Conservation (phyloP, 352 stramenopile genomes). For the Globisporangium middletonii region DNA sequence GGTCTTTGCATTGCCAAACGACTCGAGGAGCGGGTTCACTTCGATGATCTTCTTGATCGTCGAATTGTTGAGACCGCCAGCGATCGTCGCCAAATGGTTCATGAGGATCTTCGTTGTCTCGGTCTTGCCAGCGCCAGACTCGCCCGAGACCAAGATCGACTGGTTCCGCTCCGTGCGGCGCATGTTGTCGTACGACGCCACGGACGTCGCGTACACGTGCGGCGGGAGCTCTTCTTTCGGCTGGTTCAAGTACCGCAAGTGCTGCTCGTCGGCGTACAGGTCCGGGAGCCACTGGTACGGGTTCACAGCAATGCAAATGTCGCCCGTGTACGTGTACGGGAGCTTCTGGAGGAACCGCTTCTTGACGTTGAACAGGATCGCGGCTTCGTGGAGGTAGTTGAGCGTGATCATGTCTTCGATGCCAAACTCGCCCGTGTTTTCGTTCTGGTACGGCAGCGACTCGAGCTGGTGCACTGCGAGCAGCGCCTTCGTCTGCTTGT, state of each 20-base stretch:
- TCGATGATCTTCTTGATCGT: constrained; percentile 83
- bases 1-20: constrained; percentile 71
- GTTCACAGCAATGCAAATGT: constrained; percentile 97
- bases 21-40: constrained; percentile 80
- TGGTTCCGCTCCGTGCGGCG: constrained; percentile 64
- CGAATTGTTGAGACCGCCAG: constrained; percentile 54
- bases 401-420: constrained; percentile 86
- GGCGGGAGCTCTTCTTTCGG: constrained; percentile 73
- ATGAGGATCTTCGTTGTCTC: constrained; percentile 90
- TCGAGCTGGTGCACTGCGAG: constrained; percentile 69
- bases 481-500: constrained; percentile 67
- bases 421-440: constrained; percentile 50
- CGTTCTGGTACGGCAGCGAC: constrained; percentile 83
- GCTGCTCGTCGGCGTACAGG: constrained; percentile 78
- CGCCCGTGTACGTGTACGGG: constrained; percentile 96
- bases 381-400: constrained; percentile 88
- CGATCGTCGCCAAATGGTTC: constrained; percentile 76
- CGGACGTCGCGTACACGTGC: constrained; percentile 76
- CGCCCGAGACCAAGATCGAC: constrained; percentile 82
- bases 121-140: constrained; percentile 86
- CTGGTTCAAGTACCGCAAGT: constrained; percentile 68
- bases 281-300: constrained; percentile 92
- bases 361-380: constrained; percentile 89
- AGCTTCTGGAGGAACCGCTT: constrained; percentile 72
- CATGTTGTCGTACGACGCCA: constrained; percentile 80